These are phyloP conservation scores for Begonia fuchsioides DNA, from an alignment of 306 rosid genomes.

Conservation along the genomic window DNA sequence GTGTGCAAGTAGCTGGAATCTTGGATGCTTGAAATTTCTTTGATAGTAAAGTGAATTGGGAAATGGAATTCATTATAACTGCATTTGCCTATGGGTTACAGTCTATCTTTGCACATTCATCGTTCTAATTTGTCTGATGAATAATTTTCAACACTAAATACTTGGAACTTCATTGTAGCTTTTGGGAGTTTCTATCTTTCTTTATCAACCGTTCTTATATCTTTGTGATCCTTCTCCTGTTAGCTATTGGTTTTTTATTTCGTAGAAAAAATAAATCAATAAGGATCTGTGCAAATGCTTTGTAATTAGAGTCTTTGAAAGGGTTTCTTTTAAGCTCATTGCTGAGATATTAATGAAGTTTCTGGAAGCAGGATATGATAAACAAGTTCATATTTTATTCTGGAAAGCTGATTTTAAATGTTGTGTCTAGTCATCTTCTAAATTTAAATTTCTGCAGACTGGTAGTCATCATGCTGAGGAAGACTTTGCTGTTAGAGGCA, in stretches of 20 bases:
- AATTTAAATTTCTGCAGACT: slow-evolving; percentile 22
- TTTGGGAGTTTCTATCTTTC: too few species aligned
- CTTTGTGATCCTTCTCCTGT: too few species aligned
- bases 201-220: too few species aligned
- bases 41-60: background rate
- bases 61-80: background rate
- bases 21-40: background rate
- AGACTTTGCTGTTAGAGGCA: slow-evolving; percentile 84
- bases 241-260: too few species aligned
- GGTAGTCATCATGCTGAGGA: slow-evolving; percentile 68
- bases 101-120: background rate
- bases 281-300: too few species aligned
- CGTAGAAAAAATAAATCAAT: too few species aligned
- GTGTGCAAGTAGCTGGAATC: background rate
- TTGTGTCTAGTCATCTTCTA: background rate
- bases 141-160: background rate
- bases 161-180: too few species aligned
- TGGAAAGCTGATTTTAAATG: background rate
- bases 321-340: too few species aligned
- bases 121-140: background rate
- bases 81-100: background rate
- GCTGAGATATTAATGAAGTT: too few species aligned
- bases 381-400: background rate
- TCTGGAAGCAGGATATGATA: too few species aligned
- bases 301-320: too few species aligned